Evolutionary conservation across 208 protist genomes (phyloP).

Genomic region (Herpetomonas muscarum): DNA sequence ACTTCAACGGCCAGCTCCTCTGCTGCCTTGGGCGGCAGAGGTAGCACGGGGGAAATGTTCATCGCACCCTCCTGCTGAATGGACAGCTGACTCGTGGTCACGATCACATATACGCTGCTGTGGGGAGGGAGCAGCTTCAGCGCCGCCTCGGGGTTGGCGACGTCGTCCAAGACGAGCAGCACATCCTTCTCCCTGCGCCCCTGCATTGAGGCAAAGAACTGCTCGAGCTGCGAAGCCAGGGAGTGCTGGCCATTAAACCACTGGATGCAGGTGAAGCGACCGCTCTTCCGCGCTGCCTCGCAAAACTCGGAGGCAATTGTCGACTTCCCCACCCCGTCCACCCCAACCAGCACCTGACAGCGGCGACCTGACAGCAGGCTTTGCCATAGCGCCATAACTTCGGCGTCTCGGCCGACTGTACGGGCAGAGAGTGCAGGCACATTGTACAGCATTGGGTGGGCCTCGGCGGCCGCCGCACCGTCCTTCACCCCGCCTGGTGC

Average conservation of each 20-base stretch:
- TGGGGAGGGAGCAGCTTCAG: constrained; percentile 48
- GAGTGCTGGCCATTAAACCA: constrained; percentile 65
- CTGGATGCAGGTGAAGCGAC: constrained; percentile 84
- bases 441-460: constrained; percentile 68
- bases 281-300: constrained; percentile 55
- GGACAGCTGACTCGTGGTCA: constrained; percentile 44
- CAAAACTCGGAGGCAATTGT: constrained; percentile 83
- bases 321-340: constrained; percentile 86
- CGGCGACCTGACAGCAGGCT: constrained; percentile 63
- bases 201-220: constrained; percentile 74
- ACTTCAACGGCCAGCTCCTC: constrained; percentile 17
- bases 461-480: constrained; percentile 12
- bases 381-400: constrained; percentile 79
- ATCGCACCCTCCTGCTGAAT: constrained; percentile 16
- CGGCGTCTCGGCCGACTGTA: constrained; percentile 55
- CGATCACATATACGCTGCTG: constrained; percentile 53
- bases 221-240: constrained; percentile 27
- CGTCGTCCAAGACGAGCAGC: constrained; percentile 80
- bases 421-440: constrained; percentile 47
- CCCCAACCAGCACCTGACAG: constrained; percentile 60
- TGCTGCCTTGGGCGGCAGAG: constrained; percentile 29
- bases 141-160: constrained; percentile 21
- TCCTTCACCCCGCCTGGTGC: too few relatives aligned
- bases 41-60: constrained; percentile 22
- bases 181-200: constrained; percentile 74